A percentile compares a stretch with the other conserved stretches of the same genome.
phyloP scores from a whole-genome alignment of 345 rosid species.

The Euphorbia tirucalli region DNA sequence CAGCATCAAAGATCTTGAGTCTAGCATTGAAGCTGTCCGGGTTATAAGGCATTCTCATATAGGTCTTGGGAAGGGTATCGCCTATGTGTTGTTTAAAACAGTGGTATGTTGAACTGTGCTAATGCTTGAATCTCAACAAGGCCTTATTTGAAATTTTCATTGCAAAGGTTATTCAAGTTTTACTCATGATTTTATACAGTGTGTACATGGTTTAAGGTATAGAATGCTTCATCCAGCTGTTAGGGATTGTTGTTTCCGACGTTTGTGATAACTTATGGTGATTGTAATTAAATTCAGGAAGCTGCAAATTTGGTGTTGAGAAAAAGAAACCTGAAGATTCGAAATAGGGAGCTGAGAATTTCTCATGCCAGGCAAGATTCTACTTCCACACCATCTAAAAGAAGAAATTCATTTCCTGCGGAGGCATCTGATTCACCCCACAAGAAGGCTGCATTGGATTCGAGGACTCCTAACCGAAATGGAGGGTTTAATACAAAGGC shows the following conservation, averaged over 20 bases:
- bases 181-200: not conserved
- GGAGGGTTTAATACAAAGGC: slow-evolving; percentile 27
- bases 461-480: slow-evolving; percentile 36
- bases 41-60: slow-evolving; percentile 80
- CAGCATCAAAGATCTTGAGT: slow-evolving; percentile 51
- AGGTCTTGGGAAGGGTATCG: slow-evolving; percentile 91
- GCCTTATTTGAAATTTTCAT: not conserved
- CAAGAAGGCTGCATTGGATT: slow-evolving; percentile 45
- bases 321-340: slow-evolving; percentile 66
- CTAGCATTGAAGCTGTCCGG: slow-evolving; percentile 83
- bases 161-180: not conserved
- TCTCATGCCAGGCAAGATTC: slow-evolving; percentile 57
- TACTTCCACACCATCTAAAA: slow-evolving; percentile 68
- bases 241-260: not conserved
- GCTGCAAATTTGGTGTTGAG: slow-evolving; percentile 60
- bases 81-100: slow-evolving; percentile 84
- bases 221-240: not conserved
- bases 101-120: slow-evolving; percentile 45
- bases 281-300: slow-evolving; percentile 45
- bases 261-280: not conserved
- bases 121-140: slow-evolving; percentile 9
- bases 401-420: slow-evolving; percentile 39
- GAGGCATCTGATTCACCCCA: slow-evolving; percentile 35
- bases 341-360: slow-evolving; percentile 68
- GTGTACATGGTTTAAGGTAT: too few relatives aligned